Base-by-base conservation (phyloP, 2,329 filamentous ascomycete genomes). In the Clarireedia hainanense region DNA sequence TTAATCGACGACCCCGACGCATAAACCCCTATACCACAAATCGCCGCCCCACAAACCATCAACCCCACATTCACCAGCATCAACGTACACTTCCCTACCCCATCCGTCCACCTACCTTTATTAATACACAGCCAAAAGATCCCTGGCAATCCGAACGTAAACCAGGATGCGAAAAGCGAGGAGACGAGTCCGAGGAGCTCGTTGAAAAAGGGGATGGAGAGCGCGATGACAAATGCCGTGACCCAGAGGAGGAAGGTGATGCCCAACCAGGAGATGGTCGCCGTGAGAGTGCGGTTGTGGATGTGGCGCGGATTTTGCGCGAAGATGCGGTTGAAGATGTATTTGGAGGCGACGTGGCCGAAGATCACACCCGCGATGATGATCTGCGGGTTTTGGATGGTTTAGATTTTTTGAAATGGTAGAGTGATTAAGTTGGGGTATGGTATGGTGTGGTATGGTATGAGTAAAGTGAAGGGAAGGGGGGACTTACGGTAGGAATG, bases 301-400 rank as follows among this genome's bases (percentile, higher is more conserved):
- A 27, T 27, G 3, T 51, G 37, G 2, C 2, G 15, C 4, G 20
- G 79, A 1, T 12, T 83, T 55, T 79, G 77, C 72, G 17, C 1
- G 3, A 86, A 87, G 5, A 84, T 67, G 34, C 84, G 79, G 3
- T 81, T 71, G 64, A 86, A 88, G 57, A 88, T 73, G 63, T 85
- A 85, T 64, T 86, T 86, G 52, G 76, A 76, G 1, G 81, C 82
- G 2, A 88, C 80, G 56, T 85, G 80, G 6, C 80, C 84, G 65
- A 86, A 84, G 59, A 89, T 85, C 5, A 88, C 84, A 49, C 85
- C 86, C 0, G 85, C 83, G 49, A 89, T 80, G 50, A 89, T 74
- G 57, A 88, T 88, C 2, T 46, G 12, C 12, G 10, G 12, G 23
- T 1, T 5, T 5, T 3, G 6, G n/a, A n/a, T n/a, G 20, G 14